Evolutionary conservation across 352 stramenopile genomes (phyloP).

Genomic region (Globisporangium cederbergense): DNA sequence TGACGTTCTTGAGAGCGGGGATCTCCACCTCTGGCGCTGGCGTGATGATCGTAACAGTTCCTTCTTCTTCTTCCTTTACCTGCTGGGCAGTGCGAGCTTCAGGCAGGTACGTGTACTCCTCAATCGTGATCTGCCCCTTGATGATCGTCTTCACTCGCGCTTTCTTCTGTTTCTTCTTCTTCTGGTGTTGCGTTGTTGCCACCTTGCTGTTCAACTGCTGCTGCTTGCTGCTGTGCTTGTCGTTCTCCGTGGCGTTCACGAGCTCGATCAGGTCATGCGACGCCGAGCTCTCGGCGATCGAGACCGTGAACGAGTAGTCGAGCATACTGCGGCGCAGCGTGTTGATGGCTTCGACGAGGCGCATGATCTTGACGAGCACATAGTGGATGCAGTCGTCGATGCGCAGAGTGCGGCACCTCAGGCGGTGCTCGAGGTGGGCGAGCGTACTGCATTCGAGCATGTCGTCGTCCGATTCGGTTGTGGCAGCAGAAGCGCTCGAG

Average conservation of each 20-base stretch:
- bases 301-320: constrained; percentile 20
- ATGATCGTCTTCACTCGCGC: constrained; percentile 7
- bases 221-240: constrained; percentile 9
- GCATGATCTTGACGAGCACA: constrained; percentile 15
- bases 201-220: constrained; percentile 8
- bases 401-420: constrained; percentile 5
- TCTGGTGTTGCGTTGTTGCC: not conserved
- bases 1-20: constrained; percentile 3
- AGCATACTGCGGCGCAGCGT: constrained; percentile 19
- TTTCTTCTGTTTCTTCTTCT: constrained; percentile 9
- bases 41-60: not conserved
- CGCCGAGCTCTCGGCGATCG: constrained; percentile 11
- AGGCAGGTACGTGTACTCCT: constrained; percentile 9
- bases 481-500: not conserved
- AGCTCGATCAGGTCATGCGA: constrained; percentile 15
- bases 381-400: constrained; percentile 15
- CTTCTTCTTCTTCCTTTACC: constrained; percentile 2
- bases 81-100: not conserved
- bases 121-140: constrained; percentile 13
- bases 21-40: not conserved
- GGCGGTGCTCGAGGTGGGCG: constrained; percentile 14
- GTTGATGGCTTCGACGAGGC: constrained; percentile 14
- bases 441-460: constrained; percentile 17
- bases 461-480: constrained; percentile 12
- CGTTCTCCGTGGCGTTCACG: constrained; percentile 6